Percentiles rank a stretch among this genome's conserved stretches.
These are phyloP conservation scores for Phyllosticta citriasiana DNA, from an alignment of 2,329 filamentous ascomycete species.

Conservation along the genomic window DNA sequence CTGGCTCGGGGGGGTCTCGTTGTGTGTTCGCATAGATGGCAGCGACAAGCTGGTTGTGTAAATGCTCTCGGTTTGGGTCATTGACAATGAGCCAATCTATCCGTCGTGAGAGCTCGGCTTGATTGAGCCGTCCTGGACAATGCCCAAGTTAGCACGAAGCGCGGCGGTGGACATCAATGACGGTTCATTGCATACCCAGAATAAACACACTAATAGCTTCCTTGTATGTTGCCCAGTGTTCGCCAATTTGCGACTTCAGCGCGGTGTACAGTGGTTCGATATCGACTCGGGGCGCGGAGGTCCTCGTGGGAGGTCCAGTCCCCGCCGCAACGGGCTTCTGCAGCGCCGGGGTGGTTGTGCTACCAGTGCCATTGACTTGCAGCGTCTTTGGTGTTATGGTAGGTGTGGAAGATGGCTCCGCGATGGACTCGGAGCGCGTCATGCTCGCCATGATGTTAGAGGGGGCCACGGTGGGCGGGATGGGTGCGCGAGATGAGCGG, in stretches of 20 bases:
- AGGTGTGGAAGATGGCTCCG: slow-evolving; percentile 23
- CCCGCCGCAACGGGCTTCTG: slow-evolving; percentile 8
- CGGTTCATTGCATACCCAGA: slow-evolving; percentile 34
- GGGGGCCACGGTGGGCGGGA: slow-evolving; percentile 15
- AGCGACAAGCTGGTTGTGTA: slow-evolving; percentile 53
- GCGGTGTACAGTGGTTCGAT: slow-evolving; percentile 53
- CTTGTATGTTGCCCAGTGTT: slow-evolving; percentile 51
- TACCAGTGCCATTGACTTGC: slow-evolving; percentile 14
- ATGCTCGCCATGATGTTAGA: slow-evolving; percentile 27
- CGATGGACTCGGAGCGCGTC: slow-evolving; percentile 27
- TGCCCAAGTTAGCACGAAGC: neutral
- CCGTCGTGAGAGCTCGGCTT: slow-evolving; percentile 48
- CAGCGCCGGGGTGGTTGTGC: neutral
- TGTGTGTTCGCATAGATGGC: slow-evolving; percentile 49
- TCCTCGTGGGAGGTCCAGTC: slow-evolving; percentile 40
- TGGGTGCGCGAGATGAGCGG: slow-evolving; percentile 14
- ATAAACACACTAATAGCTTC: slow-evolving; percentile 47
- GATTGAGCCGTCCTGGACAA: slow-evolving; percentile 46
- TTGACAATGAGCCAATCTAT: slow-evolving; percentile 46
- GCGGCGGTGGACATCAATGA: neutral
- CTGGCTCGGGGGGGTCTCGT: slow-evolving; percentile 51
- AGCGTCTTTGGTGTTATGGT: slow-evolving; percentile 24
- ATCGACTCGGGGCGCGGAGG: slow-evolving; percentile 48
- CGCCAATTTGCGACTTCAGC: slow-evolving; percentile 49
- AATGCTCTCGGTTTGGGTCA: slow-evolving; percentile 43